Base-by-base conservation (phyloP, 441 rosid species). In the Pelargonium fulgidum region DNA sequence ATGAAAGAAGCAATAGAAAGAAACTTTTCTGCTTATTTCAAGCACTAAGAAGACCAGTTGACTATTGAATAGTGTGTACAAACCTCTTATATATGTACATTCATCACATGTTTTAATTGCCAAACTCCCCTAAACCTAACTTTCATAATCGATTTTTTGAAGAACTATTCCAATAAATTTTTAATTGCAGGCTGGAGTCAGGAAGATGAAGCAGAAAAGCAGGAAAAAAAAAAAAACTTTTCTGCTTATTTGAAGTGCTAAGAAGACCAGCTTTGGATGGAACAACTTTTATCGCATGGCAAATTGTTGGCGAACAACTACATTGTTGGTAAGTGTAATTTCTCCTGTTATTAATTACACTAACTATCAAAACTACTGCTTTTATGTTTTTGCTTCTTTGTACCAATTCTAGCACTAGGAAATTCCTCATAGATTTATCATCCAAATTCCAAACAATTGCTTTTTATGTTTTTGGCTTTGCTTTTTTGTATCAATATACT, bases 161-260 rank as follows among this genome's bases (percentile, higher is more conserved):
- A 52, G 22, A 6, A 14, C 59, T 52, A 52, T n/a, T 14, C 16
- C 59, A n/a, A 52, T 52, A n/a, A 14, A 4, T 39, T 39, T 39
- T 39, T 39, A 39, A 52, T 52, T 52, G 59, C 59, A 52, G 59
- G 59, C 59, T 52, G 19, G 59, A 52, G 17, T 52, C 59, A 52
- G 59, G 59, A 17, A 16, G 59, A 52, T 52, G 59, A 52, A 52
- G 59, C 22, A 5, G 22, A 52, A n/a, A 52, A 52, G 59, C 6
- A 5, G 59, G 59, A 52, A 52, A 14, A 52, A 52, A 52, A 52
- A 14, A 52, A 14, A 17, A 52, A 0, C 9, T 52, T 52, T 52
- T 52, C 16, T 52, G 17, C 59, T 52, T 52, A 52, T n/a, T 52
- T 52, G 22, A 52, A 52, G 19, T 22, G 7, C 20, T 16, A 52